Conservation (phyloP, 768 basidiomycete genomes). For the Lepiota venenata region DNA sequence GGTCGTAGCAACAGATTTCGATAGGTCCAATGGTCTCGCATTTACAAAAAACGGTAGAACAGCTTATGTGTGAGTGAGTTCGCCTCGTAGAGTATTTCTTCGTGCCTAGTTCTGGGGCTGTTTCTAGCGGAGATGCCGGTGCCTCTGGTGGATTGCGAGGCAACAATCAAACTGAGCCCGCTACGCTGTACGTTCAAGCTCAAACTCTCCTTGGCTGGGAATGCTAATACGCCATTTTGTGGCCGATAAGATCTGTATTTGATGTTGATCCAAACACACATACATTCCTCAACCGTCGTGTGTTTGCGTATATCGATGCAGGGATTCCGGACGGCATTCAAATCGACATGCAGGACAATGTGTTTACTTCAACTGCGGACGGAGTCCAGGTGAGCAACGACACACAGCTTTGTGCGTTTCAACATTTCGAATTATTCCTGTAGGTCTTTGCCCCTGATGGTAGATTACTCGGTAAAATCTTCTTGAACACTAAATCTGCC, state of each 20-base stretch:
- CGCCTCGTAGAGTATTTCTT: background rate
- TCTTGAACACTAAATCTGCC: slow-evolving; percentile 40
- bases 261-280: slow-evolving; percentile 49
- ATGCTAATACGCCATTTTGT: too few species aligned
- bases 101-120: too few species aligned
- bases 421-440: too few species aligned
- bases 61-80: too few species aligned
- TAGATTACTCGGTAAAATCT: slow-evolving; percentile 63
- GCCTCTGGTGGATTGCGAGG: slow-evolving; percentile 32
- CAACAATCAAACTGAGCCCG: slow-evolving; percentile 54
- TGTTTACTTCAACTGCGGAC: slow-evolving; percentile 51
- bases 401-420: background rate
- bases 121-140: too few species aligned
- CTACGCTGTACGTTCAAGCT: too few species aligned
- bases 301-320: slow-evolving; percentile 65
- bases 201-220: too few species aligned
- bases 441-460: slow-evolving; percentile 31
- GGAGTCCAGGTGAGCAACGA: slow-evolving; percentile 49
- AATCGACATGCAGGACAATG: slow-evolving; percentile 59
- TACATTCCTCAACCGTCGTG: slow-evolving; percentile 51
- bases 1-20: slow-evolving; percentile 74
- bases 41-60: slow-evolving; percentile 44
- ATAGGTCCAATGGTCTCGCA: slow-evolving; percentile 70
- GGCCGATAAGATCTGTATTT: slow-evolving; percentile 43
- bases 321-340: slow-evolving; percentile 69